A percentile compares a stretch with the other conserved stretches of the same genome.
phyloP scores from a whole-genome alignment of 164 flowering plant species.

The Chimonanthus salicifolius region DNA sequence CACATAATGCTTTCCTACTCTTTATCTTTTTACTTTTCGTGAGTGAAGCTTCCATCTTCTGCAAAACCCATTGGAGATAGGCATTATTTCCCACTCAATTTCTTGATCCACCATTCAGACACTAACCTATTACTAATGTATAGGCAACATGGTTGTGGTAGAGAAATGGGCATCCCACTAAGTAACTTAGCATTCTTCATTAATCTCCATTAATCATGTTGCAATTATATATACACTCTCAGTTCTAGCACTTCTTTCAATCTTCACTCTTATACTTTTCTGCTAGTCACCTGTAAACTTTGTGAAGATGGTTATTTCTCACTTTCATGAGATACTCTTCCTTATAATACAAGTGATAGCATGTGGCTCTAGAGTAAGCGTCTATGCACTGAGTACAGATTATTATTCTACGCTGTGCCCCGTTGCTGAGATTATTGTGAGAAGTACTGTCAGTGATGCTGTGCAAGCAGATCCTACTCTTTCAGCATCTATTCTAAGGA shows the following conservation, averaged over 20 bases:
- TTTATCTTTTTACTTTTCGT: background rate
- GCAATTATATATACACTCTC: conserved; percentile 3
- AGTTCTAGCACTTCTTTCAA: background rate
- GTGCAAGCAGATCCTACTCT: no score
- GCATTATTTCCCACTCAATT: background rate
- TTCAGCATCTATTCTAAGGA: no score
- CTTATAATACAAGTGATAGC: conserved; percentile 13
- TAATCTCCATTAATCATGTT: background rate
- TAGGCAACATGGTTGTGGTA: background rate
- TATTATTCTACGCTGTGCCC: conserved; percentile 71
- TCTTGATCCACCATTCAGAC: background rate
- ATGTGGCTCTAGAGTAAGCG: conserved; percentile 16
- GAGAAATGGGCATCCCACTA: conserved; percentile 1
- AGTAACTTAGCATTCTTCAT: background rate
- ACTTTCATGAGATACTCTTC: conserved; percentile 14
- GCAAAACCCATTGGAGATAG: background rate
- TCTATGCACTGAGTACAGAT: conserved; percentile 45
- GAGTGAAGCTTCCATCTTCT: no score
- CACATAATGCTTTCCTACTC: background rate
- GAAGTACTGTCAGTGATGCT: conserved; percentile 17
- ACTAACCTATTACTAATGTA: background rate
- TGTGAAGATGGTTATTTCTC: conserved; percentile 7
- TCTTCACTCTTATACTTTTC: no score
- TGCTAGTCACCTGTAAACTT: background rate
- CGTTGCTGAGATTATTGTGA: conserved; percentile 48